Evolutionary conservation across 306 rosid species (phyloP).

Genomic region (Arachis hypogaea): DNA sequence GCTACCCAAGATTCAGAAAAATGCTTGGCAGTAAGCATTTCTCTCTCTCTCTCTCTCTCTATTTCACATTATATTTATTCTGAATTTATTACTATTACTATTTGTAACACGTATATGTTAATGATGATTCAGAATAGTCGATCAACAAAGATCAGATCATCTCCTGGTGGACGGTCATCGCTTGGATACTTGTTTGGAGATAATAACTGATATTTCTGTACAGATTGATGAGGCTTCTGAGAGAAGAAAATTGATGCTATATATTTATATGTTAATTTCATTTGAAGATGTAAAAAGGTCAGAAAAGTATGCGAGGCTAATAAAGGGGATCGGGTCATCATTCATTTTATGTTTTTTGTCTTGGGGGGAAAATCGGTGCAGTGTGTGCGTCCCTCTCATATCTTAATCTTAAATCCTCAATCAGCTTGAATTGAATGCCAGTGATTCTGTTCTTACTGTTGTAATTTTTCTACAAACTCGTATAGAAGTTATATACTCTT

Average conservation of each 20-base stretch:
- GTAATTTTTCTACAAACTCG: slow-evolving; percentile 12
- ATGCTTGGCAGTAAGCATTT: slow-evolving; percentile 55
- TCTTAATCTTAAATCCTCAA: neutral
- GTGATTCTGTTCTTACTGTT: neutral
- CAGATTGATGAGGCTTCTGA: slow-evolving; percentile 13
- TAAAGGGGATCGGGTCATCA: too few species aligned
- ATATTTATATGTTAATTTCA: neutral
- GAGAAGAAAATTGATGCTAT: neutral
- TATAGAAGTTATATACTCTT: neutral
- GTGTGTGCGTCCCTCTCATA: slow-evolving; percentile 17
- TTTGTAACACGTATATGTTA: neutral
- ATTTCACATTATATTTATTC: neutral
- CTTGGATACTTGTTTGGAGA: slow-evolving; percentile 91
- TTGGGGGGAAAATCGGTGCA: too few species aligned
- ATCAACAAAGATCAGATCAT: slow-evolving; percentile 74
- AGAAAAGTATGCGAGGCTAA: neutral
- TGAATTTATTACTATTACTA: neutral
- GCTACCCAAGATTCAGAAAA: slow-evolving; percentile 53
- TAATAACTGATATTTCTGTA: slow-evolving; percentile 56
- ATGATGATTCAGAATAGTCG: slow-evolving; percentile 68
- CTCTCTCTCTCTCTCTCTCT: neutral
- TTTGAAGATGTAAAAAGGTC: neutral
- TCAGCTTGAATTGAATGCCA: slow-evolving; percentile 15
- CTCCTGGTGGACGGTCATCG: slow-evolving; percentile 86
- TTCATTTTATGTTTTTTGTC: too few species aligned